phyloP scores from a whole-genome alignment of 2,329 filamentous ascomycete species.

The Eutypa lata region DNA sequence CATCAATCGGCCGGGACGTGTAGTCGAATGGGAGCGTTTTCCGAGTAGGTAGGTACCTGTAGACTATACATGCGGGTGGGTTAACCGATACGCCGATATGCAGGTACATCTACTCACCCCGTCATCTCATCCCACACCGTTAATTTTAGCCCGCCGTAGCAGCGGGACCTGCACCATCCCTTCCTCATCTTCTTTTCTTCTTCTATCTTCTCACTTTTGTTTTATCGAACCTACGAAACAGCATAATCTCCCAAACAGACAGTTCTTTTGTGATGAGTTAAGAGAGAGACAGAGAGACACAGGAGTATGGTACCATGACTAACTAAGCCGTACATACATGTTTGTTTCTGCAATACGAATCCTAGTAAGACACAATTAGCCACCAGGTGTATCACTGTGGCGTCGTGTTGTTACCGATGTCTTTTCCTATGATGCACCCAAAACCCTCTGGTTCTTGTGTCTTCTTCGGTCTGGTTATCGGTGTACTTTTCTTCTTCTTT shows the following conservation, averaged over 20 bases:
- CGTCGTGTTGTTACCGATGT: not conserved
- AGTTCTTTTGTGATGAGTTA: too few relatives aligned
- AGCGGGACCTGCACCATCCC: not conserved
- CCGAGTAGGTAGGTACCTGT: not conserved
- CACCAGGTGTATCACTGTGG: not conserved
- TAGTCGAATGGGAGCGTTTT: not conserved
- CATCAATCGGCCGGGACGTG: not conserved
- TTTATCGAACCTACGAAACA: too few relatives aligned
- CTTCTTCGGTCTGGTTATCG: not conserved
- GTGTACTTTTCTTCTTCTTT: not conserved
- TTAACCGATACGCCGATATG: constrained; percentile 30
- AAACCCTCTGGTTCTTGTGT: not conserved
- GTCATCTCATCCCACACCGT: not conserved
- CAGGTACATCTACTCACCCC: constrained; percentile 24
- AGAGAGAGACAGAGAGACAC: too few relatives aligned
- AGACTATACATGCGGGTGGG: constrained; percentile 22
- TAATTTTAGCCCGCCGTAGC: not conserved
- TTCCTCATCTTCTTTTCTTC: constrained; percentile 1
- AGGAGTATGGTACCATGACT: not conserved
- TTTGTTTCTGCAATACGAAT: not conserved
- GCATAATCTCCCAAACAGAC: too few relatives aligned
- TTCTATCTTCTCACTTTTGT: not conserved
- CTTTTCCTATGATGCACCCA: not conserved
- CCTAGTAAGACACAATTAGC: not conserved
- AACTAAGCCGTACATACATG: not conserved